Evolutionary conservation across 129 eudicot genomes (phyloP), one percentile per base, ranked within the genome.

Genomic region (Flaveria ramosissima): DNA sequence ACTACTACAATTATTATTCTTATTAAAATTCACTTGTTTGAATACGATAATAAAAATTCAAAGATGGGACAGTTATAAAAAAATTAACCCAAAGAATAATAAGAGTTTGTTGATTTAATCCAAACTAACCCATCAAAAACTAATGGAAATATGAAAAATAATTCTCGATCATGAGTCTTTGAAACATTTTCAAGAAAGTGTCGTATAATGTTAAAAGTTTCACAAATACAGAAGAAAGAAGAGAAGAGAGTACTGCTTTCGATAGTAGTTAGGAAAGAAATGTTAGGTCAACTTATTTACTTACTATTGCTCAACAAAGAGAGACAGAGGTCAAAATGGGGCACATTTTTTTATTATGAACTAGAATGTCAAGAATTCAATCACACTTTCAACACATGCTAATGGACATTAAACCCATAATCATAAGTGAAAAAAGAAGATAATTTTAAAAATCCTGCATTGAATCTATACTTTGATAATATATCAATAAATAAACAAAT

Each of bases 211-310:
- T 4, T 36, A 36, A 36, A 36, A 36, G 41, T 36, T 4, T 36
- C 41, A 4, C 41, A 36, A 6, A 36, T 36, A 36, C 6, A 36
- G 36, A 21, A 11, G 66, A 60, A 30, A 70, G 36, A 59, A 56
- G 45, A 26, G 16, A 21, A 20, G 14, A 57, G 23, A 19, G 63
- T 24, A 19, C 50, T 16, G 61, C 15, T 70, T 23, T 79, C 16
- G 16, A 72, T 78, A 71, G 78, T 62, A 2, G 83, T 80, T 73
- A 80, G 70, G 70, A 73, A 42, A 74, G 80, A 74, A 67, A 55
- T 56, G 80, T 74, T 80, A 80, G 84, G 84, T 80, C 84, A 80
- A 55, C 84, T 80, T 74, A 80, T 80, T 80, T 21, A 80, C 70
- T 80, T 70, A 11, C 60, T 78, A 68, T 70, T 46, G 71, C 68